phyloP scores from a whole-genome alignment of 495 filamentous ascomycete genomes.

The Rhypophila decipiens region DNA sequence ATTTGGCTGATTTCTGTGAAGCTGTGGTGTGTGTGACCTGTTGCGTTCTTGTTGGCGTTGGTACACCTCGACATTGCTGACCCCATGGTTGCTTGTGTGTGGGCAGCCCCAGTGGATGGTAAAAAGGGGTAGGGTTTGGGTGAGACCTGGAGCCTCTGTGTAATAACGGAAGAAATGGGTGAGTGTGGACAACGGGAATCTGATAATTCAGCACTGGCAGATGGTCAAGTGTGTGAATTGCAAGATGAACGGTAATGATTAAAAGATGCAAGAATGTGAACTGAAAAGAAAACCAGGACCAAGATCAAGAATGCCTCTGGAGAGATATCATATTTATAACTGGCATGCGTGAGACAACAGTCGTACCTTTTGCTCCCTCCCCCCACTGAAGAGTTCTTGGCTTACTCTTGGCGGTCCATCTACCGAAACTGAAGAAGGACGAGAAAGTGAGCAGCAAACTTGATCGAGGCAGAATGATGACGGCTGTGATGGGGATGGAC shows the following conservation, averaged over 20 bases:
- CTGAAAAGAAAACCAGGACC: not conserved
- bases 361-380: not conserved
- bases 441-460: constrained; percentile 6
- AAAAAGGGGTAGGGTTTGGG: not conserved
- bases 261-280: not conserved
- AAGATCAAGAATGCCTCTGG: not conserved
- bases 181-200: not conserved
- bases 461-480: too few species aligned
- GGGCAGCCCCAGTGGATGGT: not conserved
- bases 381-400: not conserved
- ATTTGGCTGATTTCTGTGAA: constrained; percentile 15
- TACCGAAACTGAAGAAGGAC: constrained; percentile 16
- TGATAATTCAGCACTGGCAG: too few species aligned
- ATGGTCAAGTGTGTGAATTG: too few species aligned
- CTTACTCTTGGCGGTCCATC: constrained; percentile 18
- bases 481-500: too few species aligned
- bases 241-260: not conserved
- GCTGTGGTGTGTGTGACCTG: not conserved
- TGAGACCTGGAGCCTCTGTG: not conserved
- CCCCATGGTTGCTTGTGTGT: constrained; percentile 13
- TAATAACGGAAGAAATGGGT: not conserved
- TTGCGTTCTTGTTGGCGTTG: constrained; percentile 1
- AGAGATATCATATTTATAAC: not conserved
- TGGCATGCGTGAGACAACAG: not conserved
- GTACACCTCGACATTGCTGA: constrained; percentile 20